Conservation (phyloP, 805 yeast genomes). For the Millerozyma miso region DNA sequence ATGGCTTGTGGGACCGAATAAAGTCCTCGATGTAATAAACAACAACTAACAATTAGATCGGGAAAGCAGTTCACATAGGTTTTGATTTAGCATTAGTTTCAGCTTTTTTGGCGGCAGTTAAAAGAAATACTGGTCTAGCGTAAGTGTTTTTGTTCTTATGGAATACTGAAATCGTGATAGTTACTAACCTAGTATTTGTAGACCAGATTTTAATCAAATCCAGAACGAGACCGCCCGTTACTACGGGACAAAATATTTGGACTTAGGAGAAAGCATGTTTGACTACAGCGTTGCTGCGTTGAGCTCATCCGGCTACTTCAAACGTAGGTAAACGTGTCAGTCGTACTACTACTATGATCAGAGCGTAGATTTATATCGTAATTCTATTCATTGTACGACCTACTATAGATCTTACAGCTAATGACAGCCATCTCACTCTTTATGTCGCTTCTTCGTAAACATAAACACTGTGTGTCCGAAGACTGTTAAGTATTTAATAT, state of each 20-base stretch:
- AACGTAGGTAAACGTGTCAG: conserved; percentile 51
- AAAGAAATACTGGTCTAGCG: conserved; percentile 64
- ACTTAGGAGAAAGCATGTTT: conserved; percentile 78
- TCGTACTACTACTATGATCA: no score
- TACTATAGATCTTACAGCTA: no score
- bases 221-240: conserved; percentile 41
- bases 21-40: no score
- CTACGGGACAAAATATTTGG: conserved; percentile 64
- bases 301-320: conserved; percentile 71
- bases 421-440: no score
- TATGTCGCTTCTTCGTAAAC: no score
- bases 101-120: conserved; percentile 67
- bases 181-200: conserved; percentile 2
- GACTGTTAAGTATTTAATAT: no score
- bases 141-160: conserved; percentile 6
- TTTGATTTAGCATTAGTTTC: conserved; percentile 61
- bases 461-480: no score
- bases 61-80: conserved; percentile 54
- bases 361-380: no score
- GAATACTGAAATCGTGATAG: background rate
- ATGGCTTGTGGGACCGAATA: no score
- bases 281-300: conserved; percentile 69
- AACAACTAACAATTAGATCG: conserved; percentile 24
- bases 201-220: conserved; percentile 48
- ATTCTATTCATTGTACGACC: no score